These are phyloP conservation scores for Paracamarosporium sp. DNA, from an alignment of 2,329 filamentous ascomycete genomes.

Conservation along the genomic window DNA sequence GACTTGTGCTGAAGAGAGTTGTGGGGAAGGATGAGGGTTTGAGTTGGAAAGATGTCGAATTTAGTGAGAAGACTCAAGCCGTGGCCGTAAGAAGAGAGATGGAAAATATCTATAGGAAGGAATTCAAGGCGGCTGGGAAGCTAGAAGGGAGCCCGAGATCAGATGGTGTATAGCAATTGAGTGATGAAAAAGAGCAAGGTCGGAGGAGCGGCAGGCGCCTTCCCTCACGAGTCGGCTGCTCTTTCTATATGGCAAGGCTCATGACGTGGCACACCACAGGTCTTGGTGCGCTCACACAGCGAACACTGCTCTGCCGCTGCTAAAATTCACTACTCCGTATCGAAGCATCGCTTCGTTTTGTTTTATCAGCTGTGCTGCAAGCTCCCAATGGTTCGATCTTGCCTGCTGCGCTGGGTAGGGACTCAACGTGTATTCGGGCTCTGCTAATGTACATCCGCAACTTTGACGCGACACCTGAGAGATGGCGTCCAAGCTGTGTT, in stretches of 20 bases:
- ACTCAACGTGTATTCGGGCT: slow-evolving; percentile 17
- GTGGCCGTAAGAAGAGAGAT: slow-evolving; percentile 53
- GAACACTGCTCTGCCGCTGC: not conserved
- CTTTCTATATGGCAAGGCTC: not conserved
- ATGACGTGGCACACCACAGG: not conserved
- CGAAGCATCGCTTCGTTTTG: not conserved
- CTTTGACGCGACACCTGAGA: not conserved
- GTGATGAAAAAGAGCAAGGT: not conserved
- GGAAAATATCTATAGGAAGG: slow-evolving; percentile 46
- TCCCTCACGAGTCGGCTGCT: not conserved
- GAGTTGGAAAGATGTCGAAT: slow-evolving; percentile 56
- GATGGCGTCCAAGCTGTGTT: slow-evolving; percentile 44
- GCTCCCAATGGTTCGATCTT: not conserved
- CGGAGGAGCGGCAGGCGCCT: not conserved
- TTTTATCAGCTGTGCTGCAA: not conserved
- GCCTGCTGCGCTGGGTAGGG: slow-evolving; percentile 4
- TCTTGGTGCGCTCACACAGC: not conserved
- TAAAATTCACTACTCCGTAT: too few species aligned
- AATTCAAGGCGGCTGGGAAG: slow-evolving; percentile 9
- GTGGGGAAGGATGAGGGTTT: slow-evolving; percentile 52
- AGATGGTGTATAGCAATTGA: not conserved
- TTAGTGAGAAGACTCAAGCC: slow-evolving; percentile 47
- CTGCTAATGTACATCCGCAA: not conserved
- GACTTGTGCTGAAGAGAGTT: slow-evolving; percentile 49
- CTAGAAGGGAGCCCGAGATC: not conserved